Evolutionary conservation across 2,329 filamentous ascomycete species (phyloP), one percentile per base, ranked within the genome.

Genomic region (Fusarium virguliforme): DNA sequence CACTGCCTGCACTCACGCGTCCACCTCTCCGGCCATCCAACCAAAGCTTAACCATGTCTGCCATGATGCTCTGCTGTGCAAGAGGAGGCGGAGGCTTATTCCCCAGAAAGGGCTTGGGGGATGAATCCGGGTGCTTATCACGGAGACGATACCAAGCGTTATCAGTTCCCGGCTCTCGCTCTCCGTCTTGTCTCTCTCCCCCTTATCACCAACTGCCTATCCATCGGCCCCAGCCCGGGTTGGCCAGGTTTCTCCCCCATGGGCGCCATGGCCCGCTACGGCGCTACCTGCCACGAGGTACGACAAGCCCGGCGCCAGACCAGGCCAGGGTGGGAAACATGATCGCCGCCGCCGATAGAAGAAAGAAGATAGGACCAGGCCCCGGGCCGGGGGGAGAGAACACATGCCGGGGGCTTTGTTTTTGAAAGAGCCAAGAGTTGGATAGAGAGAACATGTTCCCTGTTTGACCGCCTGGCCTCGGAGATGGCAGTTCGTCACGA

Each of bases 221-320:
- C 38, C 38, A 18, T 67, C 57, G 18, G 30, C 4, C 10, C 56
- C 26, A 58, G 26, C 46, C 24, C 38, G 53, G 65, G 59, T 37
- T 71, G 59, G 67, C 18, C 63, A 64, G 62, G 63, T 70, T 68
- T 64, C 68, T 70, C 68, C 43, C 32, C 56, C 58, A 58, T 59
- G 18, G 50, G 60, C 55, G 64, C 64, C 64, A 68, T 68, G 50
- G 37, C 55, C 56, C 53, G 40, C 51, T 55, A 46, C 60, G 48
- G 68, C 64, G 68, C 64, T 60, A 57, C 38, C 30, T 71, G 64
- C 68, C 64, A 71, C 68, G 68, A 70, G 68, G 67, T 60, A 35
- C 55, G 50, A 60, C 67, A 65, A 65, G 53, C 53, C 40, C 41
- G 41, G 22, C 43, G 43, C 43, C 60, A 61, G 30, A 18, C 46